Percentiles rank a stretch among this genome's conserved stretches.
Evolutionary conservation across 1,284 basidiomycete species (phyloP).

Genomic region (Pholiota adiposa): DNA sequence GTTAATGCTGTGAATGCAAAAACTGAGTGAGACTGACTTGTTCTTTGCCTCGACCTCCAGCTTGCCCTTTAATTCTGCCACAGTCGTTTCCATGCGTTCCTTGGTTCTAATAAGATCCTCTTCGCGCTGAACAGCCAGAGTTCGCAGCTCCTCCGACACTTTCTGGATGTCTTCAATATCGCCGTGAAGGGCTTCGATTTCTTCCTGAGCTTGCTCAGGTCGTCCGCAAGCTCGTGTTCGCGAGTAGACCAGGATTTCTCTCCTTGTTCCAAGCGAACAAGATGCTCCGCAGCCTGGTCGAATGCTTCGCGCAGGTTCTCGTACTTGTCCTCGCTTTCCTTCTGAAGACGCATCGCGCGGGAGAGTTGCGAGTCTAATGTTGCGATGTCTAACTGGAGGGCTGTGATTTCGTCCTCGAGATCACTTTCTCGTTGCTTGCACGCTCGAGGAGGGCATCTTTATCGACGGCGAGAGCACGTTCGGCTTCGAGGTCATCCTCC

Average conservation of each 20-base stretch:
- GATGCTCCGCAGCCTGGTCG: conserved; percentile 83
- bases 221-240: conserved; percentile 62
- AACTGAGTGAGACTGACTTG: conserved; percentile 51
- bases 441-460: conserved; percentile 88
- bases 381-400: conserved; percentile 85
- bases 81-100: conserved; percentile 73
- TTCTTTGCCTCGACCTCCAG: conserved; percentile 69
- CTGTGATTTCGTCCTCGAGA: conserved; percentile 84
- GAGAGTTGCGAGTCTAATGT: conserved; percentile 87
- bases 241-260: conserved; percentile 69
- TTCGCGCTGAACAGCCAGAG: conserved; percentile 74
- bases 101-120: conserved; percentile 80
- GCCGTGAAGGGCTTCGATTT: conserved; percentile 56
- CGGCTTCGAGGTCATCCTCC: conserved; percentile 82
- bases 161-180: conserved; percentile 68
- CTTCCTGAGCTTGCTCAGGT: conserved; percentile 63
- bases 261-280: conserved; percentile 80
- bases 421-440: conserved; percentile 86
- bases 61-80: conserved; percentile 78
- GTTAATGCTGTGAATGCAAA: not conserved
- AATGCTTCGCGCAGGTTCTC: conserved; percentile 74
- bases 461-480: conserved; percentile 80
- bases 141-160: conserved; percentile 75
- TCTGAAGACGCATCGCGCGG: conserved; percentile 75
- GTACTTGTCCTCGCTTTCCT: conserved; percentile 80